These are phyloP conservation scores for Halophytophthora batemanensis DNA, from an alignment of 352 stramenopile species.

Conservation along the genomic window DNA sequence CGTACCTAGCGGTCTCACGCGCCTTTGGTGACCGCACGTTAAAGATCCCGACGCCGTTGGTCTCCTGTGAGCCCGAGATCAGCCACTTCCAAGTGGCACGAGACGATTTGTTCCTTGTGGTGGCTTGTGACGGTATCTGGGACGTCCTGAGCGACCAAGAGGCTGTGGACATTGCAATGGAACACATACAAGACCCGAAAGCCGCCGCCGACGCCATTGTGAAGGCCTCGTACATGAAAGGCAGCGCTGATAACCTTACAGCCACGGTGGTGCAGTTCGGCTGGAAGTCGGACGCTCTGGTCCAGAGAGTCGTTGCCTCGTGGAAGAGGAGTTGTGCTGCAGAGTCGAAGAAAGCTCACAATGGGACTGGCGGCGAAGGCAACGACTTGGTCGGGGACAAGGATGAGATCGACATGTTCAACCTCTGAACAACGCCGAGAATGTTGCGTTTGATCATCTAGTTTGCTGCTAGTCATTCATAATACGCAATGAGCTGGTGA, in stretches of 20 bases:
- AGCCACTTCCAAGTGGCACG: constrained; percentile 25
- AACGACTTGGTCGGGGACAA: constrained; percentile 11
- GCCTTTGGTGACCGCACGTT: constrained; percentile 59
- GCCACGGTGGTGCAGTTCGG: constrained; percentile 49
- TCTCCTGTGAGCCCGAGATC: constrained; percentile 58
- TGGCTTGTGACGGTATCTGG: constrained; percentile 66
- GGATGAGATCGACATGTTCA: constrained; percentile 64
- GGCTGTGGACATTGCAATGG: constrained; percentile 41
- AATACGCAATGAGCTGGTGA: constrained; percentile 27
- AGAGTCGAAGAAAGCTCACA: background rate
- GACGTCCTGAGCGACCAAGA: constrained; percentile 63
- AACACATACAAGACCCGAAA: constrained; percentile 38
- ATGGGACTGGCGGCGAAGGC: constrained; percentile 10
- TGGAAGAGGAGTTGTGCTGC: background rate
- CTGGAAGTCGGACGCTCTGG: constrained; percentile 25
- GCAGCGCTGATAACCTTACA: constrained; percentile 58
- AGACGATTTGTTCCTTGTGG: constrained; percentile 52
- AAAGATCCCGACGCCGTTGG: constrained; percentile 38
- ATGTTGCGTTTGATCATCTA: background rate
- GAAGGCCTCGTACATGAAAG: constrained; percentile 49
- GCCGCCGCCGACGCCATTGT: constrained; percentile 46
- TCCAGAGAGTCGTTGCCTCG: constrained; percentile 9
- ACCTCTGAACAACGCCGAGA: constrained; percentile 17
- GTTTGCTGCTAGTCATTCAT: constrained; percentile 12
- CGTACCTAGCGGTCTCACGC: constrained; percentile 53